phyloP scores from a whole-genome alignment of 2,329 filamentous ascomycete genomes.

The Talaromyces sp. region DNA sequence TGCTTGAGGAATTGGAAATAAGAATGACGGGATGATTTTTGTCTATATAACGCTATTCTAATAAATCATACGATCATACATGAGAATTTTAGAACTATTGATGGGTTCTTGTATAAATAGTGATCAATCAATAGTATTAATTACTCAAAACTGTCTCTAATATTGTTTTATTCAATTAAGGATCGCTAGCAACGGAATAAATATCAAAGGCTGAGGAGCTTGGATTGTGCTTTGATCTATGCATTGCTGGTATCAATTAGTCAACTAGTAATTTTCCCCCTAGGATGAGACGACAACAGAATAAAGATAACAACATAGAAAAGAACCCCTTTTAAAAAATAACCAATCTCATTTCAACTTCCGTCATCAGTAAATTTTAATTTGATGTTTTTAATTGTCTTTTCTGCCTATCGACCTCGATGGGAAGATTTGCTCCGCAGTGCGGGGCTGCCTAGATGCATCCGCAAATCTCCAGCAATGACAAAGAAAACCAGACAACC shows the following conservation, averaged over 20 bases:
- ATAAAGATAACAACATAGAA: too few species aligned
- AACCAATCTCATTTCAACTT: neutral
- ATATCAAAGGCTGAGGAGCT: too few species aligned
- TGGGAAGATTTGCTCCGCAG: neutral
- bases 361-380: neutral
- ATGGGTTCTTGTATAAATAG: neutral
- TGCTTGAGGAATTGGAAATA: neutral
- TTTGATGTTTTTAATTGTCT: neutral
- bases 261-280: too few species aligned
- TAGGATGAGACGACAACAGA: too few species aligned
- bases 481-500: neutral
- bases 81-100: neutral
- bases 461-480: neutral
- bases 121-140: neutral
- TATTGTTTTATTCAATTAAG: too few species aligned
- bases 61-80: neutral
- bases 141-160: neutral
- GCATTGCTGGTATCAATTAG: too few species aligned
- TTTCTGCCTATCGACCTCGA: neutral
- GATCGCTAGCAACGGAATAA: too few species aligned
- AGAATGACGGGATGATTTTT: neutral
- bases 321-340: neutral
- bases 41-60: neutral
- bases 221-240: too few species aligned
- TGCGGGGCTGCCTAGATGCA: neutral